Conservation (phyloP, 805 yeast species). For the Metschnikowia continentalis region DNA sequence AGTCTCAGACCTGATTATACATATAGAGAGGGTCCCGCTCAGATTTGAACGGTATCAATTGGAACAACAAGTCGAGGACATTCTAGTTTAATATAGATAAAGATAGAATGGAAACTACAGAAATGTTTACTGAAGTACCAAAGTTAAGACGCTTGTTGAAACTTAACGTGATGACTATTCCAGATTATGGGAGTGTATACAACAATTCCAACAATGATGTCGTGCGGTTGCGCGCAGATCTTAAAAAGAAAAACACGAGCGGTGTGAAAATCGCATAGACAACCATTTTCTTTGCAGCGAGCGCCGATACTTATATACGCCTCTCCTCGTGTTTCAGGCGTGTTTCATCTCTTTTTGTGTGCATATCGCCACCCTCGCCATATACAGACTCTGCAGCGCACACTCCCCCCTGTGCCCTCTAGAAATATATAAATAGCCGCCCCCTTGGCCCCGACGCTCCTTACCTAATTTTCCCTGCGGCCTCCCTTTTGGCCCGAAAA, state of each 20-base stretch:
- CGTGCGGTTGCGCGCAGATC: slow-evolving; percentile 4
- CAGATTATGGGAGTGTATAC: too few species aligned
- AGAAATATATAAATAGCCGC: not conserved
- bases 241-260: slow-evolving; percentile 1
- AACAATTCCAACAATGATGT: too few species aligned
- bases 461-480: not conserved
- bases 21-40: too few species aligned
- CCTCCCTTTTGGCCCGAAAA: not conserved
- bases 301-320: slow-evolving; percentile 1
- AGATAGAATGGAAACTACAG: too few species aligned
- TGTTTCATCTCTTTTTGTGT: slow-evolving; percentile 3
- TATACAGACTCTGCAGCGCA: not conserved
- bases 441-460: slow-evolving; percentile 3
- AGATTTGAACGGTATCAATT: too few species aligned
- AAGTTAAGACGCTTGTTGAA: too few species aligned
- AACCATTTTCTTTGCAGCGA: slow-evolving; percentile 3
- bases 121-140: too few species aligned
- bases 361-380: not conserved
- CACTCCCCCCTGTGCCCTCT: not conserved
- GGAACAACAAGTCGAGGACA: too few species aligned
- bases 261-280: not conserved
- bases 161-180: too few species aligned
- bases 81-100: too few species aligned
- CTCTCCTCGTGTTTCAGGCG: slow-evolving; percentile 1
- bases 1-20: too few species aligned